Percentiles rank a stretch among this genome's conserved stretches.
These are phyloP conservation scores for Vaccinium myrtillus DNA, from an alignment of 148 eudicot species.

Conservation along the genomic window DNA sequence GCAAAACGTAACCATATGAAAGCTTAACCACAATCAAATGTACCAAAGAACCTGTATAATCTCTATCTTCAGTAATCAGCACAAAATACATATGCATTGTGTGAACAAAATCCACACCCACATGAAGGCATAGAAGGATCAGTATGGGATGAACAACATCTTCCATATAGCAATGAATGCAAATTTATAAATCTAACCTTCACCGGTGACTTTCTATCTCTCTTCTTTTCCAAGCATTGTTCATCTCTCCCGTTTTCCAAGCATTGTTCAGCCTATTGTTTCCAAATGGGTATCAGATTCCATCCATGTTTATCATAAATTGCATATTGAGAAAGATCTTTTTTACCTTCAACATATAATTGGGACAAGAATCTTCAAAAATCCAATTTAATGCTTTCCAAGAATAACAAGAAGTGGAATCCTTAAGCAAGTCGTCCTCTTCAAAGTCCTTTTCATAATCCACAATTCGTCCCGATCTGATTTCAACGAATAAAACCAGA, in stretches of 20 bases:
- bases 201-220: constrained; percentile 54
- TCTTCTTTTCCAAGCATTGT: constrained; percentile 58
- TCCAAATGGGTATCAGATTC: background rate
- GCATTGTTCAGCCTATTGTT: constrained; percentile 58
- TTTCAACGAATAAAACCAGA: constrained; percentile 52
- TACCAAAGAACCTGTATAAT: background rate
- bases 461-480: constrained; percentile 47
- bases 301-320: background rate
- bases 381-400: constrained; percentile 74
- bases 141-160: background rate
- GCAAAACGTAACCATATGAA: background rate
- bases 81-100: background rate
- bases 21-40: background rate
- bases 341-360: constrained; percentile 65
- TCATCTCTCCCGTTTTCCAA: constrained; percentile 50
- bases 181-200: constrained; percentile 38
- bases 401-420: constrained; percentile 63
- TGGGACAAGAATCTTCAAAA: constrained; percentile 63
- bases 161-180: background rate
- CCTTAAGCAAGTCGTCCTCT: constrained; percentile 35
- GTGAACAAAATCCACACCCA: too few species aligned
- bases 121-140: background rate
- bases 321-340: background rate
- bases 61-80: too few species aligned
- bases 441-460: constrained; percentile 61